Conservation (phyloP, 179 eudicot genomes). For the Amaranthus tricolor region DNA sequence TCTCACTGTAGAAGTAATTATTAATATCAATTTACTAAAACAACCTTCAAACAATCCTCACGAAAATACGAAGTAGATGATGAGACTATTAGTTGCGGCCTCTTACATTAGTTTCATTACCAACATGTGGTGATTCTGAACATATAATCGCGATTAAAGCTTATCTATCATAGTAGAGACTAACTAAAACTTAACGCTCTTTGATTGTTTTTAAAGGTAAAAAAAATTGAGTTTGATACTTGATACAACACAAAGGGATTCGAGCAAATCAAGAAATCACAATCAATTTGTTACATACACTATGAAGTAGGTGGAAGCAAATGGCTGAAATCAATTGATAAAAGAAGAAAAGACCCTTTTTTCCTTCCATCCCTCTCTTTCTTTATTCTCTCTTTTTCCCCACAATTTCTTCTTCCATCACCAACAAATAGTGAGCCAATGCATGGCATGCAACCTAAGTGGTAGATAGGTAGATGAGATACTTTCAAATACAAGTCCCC, state of each 20-base stretch:
- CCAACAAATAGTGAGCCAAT: conserved; percentile 27
- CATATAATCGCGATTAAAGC: too few species aligned
- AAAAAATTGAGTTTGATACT: background rate
- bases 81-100: too few species aligned
- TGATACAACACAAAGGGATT: conserved; percentile 6
- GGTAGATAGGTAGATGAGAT: conserved; percentile 16
- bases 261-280: background rate
- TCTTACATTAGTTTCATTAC: too few species aligned
- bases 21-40: too few species aligned
- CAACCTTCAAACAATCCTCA: too few species aligned
- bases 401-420: background rate
- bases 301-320: conserved; percentile 20
- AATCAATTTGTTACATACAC: conserved; percentile 17
- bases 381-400: background rate
- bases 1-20: too few species aligned
- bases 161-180: too few species aligned
- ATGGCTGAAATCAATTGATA: conserved; percentile 27
- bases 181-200: too few species aligned
- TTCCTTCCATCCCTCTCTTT: background rate
- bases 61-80: too few species aligned
- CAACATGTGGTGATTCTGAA: too few species aligned
- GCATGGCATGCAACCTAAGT: conserved; percentile 22
- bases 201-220: background rate
- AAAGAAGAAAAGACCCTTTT: conserved; percentile 2
- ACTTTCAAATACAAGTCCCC: background rate